Conservation (phyloP, 108 stramenopile genomes). For the Cyclotella sp. region DNA sequence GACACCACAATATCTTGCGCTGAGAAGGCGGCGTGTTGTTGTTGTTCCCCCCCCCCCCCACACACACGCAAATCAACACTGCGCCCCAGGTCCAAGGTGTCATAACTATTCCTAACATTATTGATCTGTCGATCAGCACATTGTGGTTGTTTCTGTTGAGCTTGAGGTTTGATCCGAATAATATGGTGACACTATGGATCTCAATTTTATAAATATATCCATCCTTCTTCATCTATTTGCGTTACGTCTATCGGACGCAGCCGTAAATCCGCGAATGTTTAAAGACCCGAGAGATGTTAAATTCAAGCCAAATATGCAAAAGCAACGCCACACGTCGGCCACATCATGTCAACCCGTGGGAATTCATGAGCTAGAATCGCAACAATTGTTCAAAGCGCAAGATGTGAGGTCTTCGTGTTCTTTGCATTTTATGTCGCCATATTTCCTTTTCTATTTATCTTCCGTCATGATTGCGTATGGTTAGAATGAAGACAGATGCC, state of each 20-base stretch:
- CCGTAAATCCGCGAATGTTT: slow-evolving; percentile 5
- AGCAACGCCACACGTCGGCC: slow-evolving; percentile 14
- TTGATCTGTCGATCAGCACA: too few relatives aligned
- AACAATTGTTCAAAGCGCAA: slow-evolving; percentile 4
- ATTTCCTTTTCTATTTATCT: neutral
- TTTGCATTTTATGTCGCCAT: neutral
- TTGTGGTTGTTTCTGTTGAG: too few relatives aligned
- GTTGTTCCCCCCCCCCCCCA: too few relatives aligned
- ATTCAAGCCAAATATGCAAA: neutral
- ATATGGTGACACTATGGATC: neutral
- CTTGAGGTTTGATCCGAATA: too few relatives aligned
- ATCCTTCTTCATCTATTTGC: neutral
- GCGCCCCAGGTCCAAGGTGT: too few relatives aligned
- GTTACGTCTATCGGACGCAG: slow-evolving; percentile 5
- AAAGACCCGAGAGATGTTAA: slow-evolving; percentile 2
- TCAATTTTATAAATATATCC: neutral
- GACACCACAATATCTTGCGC: too few relatives aligned
- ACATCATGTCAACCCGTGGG: slow-evolving; percentile 9
- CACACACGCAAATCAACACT: too few relatives aligned
- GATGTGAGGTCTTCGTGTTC: slow-evolving; percentile 1
- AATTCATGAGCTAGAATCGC: slow-evolving; percentile 4
- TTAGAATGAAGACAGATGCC: slow-evolving; percentile 38
- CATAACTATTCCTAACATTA: too few relatives aligned
- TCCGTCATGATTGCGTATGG: neutral
- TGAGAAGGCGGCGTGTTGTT: too few relatives aligned